Evolutionary conservation across 306 rosid species (phyloP), one percentile per base, ranked within the genome.

Genomic region (Mucuna pruriens): DNA sequence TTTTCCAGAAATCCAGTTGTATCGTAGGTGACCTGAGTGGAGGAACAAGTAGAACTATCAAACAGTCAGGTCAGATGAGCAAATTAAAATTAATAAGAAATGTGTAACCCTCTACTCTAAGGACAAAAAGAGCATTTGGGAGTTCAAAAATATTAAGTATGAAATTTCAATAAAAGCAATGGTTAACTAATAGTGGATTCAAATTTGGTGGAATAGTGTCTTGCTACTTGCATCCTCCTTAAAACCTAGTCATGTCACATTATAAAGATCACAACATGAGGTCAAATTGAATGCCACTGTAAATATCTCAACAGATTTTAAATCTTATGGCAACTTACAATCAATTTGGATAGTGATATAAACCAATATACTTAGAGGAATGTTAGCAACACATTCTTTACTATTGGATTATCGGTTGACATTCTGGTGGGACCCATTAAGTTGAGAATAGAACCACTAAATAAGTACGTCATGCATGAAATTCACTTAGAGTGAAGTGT

Each of bases 1-100:
- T 95, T 95, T 83, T 95, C 99, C 87, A 95, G 85, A 86, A 95
- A 95, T 62, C 97, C 95, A 84, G 91, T 90, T 65, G 98, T 95
- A 85, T 91, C 97, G 75, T 95, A 95, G 1, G 90, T 87, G 60
- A 95, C 99, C 99, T 95, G 93, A 75, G 84, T 82, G 79, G 76
- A 86, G 80, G 66, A 83, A 74, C 66, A 87, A 79, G 84, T 60
- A 46, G 70, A 87, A 81, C 82, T 34, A 85, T 86, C 85, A 90
- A 82, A 88, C 76, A 77, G 82, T 80, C 81, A 83, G 85, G 78
- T 29, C 75, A 61, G 79, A 76, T 42, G 67, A 70, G 76, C 29
- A 51, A 80, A 80, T 5, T 77, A 65, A 13, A 76, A 69, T 42
- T 8, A 54, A 75, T 22, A 75, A 44, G 63, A 54, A 45, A 55